Evolutionary conservation across 2,329 filamentous ascomycete genomes (phyloP), one percentile per base, ranked within the genome.

Genomic region (Scopulariopsis brevicaulis): DNA sequence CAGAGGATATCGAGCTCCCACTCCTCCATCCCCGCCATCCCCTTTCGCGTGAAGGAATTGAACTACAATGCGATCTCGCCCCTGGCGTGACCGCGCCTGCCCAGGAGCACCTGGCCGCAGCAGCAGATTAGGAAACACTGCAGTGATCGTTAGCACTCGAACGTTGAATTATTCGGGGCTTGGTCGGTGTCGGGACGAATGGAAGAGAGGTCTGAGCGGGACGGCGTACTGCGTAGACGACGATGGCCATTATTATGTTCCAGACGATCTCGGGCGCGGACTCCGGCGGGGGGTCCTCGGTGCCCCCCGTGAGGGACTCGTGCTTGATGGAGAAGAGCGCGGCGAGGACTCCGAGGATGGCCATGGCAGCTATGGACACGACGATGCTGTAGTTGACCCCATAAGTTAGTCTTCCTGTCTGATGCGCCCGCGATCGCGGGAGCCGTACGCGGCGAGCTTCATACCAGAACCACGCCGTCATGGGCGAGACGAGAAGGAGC

Each of bases 51-150:
- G 40, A 46, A n/a, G 15, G 40, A 46, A 15, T 46, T 46, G 18
- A 7, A 46, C 53, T 71, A 80, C 69, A 96, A 77, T 60, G 87
- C 84, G 74, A 96, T 96, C 62, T 90, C 88, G 62, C 92, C 92
- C 69, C 89, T 81, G 71, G 89, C 81, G 73, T 84, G 90, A 71
- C 92, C 86, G 71, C 90, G 86, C 66, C 89, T 74, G 72, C 96
- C 90, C 61, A 96, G 80, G 67, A 87, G 83, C 62, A 90, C 93
- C 72, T 97, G 93, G 64, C 91, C 83, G 59, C 86, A 88, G 74
- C 93, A 97, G 75, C 96, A 96, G 55, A 95, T 80, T 59, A 96
- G 82, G 78, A 97, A 96, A 18, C 80, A 84, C 92, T 95, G 63
- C 28, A 52, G 18, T 32, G 12, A 28, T 5, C n/a, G 53, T 22